Evolutionary conservation across 2,329 filamentous ascomycete genomes (phyloP).

Genomic region (Byssochlamys sp.): DNA sequence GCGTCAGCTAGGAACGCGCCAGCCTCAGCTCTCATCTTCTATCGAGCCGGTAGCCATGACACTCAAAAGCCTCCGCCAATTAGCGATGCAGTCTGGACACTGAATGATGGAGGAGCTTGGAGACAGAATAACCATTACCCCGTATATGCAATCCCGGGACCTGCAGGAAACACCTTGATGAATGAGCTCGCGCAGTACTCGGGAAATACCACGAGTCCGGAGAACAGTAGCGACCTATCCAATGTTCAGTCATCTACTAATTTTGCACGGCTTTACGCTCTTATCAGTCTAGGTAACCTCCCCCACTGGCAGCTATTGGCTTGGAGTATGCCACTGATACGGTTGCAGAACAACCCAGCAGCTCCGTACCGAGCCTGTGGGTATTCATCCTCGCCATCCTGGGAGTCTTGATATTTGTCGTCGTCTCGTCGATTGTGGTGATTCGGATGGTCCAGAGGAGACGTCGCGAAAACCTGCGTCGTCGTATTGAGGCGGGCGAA

Average conservation of each 20-base stretch:
- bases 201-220: constrained; percentile 53
- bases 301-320: constrained; percentile 31
- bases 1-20: constrained; percentile 51
- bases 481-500: constrained; percentile 65
- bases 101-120: constrained; percentile 64
- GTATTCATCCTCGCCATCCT: constrained; percentile 65
- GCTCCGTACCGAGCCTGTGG: constrained; percentile 63
- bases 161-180: constrained; percentile 60
- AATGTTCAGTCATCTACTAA: background rate
- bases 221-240: constrained; percentile 12
- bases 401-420: constrained; percentile 66
- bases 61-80: constrained; percentile 55
- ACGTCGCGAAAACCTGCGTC: constrained; percentile 57
- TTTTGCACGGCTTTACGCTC: constrained; percentile 38
- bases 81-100: constrained; percentile 58
- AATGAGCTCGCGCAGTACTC: constrained; percentile 65
- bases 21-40: constrained; percentile 52
- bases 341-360: constrained; percentile 27
- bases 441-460: constrained; percentile 72
- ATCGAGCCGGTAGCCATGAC: constrained; percentile 34
- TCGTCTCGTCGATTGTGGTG: constrained; percentile 55
- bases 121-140: constrained; percentile 62
- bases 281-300: constrained; percentile 37
- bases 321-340: constrained; percentile 36
- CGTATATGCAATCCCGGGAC: constrained; percentile 69